Conservation (phyloP, 2,329 filamentous ascomycete genomes). For the Cordyceps farinosa region DNA sequence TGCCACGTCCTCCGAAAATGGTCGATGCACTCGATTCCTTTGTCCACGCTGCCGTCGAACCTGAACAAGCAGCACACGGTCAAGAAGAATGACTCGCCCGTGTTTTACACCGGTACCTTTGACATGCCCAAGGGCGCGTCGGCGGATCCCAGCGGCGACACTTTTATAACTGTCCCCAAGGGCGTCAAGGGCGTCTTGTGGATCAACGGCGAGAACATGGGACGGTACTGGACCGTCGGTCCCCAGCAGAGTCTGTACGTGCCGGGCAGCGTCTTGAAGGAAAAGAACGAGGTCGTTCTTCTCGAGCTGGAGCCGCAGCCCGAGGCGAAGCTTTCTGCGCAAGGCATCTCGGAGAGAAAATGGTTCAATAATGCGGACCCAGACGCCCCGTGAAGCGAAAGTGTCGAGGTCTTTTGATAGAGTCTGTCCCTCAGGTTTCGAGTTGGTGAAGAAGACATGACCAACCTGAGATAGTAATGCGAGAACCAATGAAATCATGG, state of each 20-base stretch:
- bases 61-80: not conserved
- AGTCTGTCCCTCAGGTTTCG: too few species aligned
- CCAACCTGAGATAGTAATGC: not conserved
- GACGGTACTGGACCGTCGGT: constrained; percentile 45
- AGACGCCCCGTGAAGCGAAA: constrained; percentile 5
- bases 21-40: constrained; percentile 36
- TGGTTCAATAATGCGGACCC: constrained; percentile 20
- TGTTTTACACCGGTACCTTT: constrained; percentile 29
- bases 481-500: too few species aligned
- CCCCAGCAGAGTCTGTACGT: constrained; percentile 47
- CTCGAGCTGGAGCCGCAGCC: constrained; percentile 40
- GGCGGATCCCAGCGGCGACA: constrained; percentile 27
- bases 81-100: constrained; percentile 12
- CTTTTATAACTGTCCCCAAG: constrained; percentile 38
- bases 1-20: constrained; percentile 32
- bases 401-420: not conserved
- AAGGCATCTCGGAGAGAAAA: constrained; percentile 17
- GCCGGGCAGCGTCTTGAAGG: constrained; percentile 37
- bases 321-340: not conserved
- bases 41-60: constrained; percentile 10
- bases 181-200: constrained; percentile 44
- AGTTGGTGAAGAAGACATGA: not conserved
- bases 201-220: constrained; percentile 44
- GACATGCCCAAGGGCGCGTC: constrained; percentile 14
- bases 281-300: constrained; percentile 39